Base-by-base conservation (phyloP, 192 early-diverging fungal genomes). In the Gaertneriomyces semiglobifer region DNA sequence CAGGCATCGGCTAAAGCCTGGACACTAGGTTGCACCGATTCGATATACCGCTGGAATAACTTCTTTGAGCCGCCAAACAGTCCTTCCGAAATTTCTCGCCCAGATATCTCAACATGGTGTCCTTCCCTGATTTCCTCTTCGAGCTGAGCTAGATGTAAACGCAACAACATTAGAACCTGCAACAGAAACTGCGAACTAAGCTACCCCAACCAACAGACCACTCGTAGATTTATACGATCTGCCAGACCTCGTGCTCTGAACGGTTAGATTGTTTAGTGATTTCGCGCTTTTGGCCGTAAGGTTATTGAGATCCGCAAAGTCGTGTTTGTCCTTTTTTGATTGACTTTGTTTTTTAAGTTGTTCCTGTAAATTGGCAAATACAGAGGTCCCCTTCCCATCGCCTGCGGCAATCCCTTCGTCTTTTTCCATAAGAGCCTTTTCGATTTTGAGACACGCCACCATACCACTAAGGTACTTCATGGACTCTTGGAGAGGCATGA, bases 1-100 rank as follows among this genome's bases (percentile, higher is more conserved):
- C 68, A 53, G 40, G 60, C 68, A 11, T 6, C 4, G 33, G 16
- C 16, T n/a, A 70, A 43, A 1, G 44, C 33, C 20, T 77, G 75
- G 57, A 84, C 84, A 48, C 72, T 74, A 7, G 75, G 67, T 40
- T 76, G 62, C 10, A 82, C 77, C 41, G 53, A 65, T 45, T 81
- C 81, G 54, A 87, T 40, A 39, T 56, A 70, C 16, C 56, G 41
- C 12, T 54, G 38, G 11, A 70, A 42, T 9, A 70, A 44, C 43
- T 41, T 18, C 44, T 70, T 62, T 39, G 52, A 63, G n/a, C 68
- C 68, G 44, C 68, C 68, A 47, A 63, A 70, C 68, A 70, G 61
- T 39, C 68, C 68, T 14, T 60, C 60, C 10, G 61, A 56, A 39
- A 70, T 62, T 44, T 70, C 68, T 7, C 68, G 59, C 1, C 68